Evolutionary conservation across 2,329 filamentous ascomycete species (phyloP), one percentile per base, ranked within the genome.

Genomic region (Blumeria hordei): DNA sequence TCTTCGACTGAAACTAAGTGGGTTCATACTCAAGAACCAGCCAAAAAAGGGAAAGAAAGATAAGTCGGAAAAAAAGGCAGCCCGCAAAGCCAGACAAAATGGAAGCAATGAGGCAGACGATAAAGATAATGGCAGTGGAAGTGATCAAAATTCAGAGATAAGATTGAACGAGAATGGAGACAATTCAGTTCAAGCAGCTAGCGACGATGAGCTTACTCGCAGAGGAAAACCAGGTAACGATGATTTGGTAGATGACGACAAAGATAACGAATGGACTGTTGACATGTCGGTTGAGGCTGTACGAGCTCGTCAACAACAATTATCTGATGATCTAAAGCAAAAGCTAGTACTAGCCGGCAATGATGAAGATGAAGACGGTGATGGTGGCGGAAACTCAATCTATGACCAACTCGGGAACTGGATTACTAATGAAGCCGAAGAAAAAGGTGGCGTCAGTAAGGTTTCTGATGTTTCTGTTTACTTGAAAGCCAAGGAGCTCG

Each of bases 281-380:
- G 92, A 98, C 68, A 92, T 93, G 73, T 95, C 88, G 60, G 87
- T 88, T 68, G 88, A 88, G 68, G 92, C 92, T 61, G 84, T 96
- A 73, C 88, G 84, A 72, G 90, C 90, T 64, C 92, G 92, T 69
- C 86, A 88, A 67, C 85, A 90, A 69, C 82, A 88, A 61, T 83
- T 98, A 54, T 87, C 92, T n/a, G 82, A 81, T 61, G 92, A 96
- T 66, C 83, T 98, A 67, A 94, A 95, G 78, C 82, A 85, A 67
- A 85, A 87, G 66, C 81, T 96, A 60, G 86, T 84, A 64, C 76
- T 94, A 57, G 83, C 70, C 54, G 85, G 85, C 56, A 88, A 81
- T 8, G 86, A 83, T 8, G 86, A 82, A 9, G 82, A 93, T 45
- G 86, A 85, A 58, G 86, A 88, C 56, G 85, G 80, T 60, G 88